Percentiles rank a stretch among this genome's conserved stretches.
Evolutionary conservation across 306 rosid species (phyloP).

Genomic region (Cicer bijugum): DNA sequence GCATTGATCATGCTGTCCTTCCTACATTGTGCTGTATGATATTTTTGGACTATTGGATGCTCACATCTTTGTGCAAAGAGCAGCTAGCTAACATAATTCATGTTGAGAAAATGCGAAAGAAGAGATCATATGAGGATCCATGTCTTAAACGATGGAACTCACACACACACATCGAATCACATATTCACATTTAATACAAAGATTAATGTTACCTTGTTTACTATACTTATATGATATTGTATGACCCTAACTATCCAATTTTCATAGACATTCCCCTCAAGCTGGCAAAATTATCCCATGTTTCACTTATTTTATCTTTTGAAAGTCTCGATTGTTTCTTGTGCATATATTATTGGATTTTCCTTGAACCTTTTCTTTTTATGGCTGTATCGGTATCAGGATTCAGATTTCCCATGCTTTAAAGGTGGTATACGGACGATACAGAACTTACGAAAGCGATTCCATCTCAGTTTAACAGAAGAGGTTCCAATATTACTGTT

Average conservation of each 20-base stretch:
- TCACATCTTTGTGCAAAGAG: conserved; percentile 16
- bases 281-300: background rate
- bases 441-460: conserved; percentile 94
- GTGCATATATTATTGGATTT: conserved; percentile 1
- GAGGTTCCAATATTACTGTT: conserved; percentile 66
- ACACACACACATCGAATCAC: background rate
- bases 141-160: background rate
- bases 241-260: conserved; percentile 4
- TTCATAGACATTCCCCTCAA: background rate
- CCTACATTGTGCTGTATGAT: conserved; percentile 2
- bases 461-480: conserved; percentile 91
- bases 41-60: conserved; percentile 7
- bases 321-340: conserved; percentile 9
- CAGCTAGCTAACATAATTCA: background rate
- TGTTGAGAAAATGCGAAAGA: background rate
- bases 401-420: conserved; percentile 97
- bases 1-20: conserved; percentile 31
- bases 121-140: background rate
- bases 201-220: background rate
- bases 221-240: background rate
- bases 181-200: background rate
- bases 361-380: conserved; percentile 35
- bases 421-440: conserved; percentile 96
- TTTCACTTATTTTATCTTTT: conserved; percentile 25
- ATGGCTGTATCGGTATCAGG: conserved; percentile 60